Conservation (phyloP, 2,329 filamentous ascomycete species). For the Simplicillium sp. region DNA sequence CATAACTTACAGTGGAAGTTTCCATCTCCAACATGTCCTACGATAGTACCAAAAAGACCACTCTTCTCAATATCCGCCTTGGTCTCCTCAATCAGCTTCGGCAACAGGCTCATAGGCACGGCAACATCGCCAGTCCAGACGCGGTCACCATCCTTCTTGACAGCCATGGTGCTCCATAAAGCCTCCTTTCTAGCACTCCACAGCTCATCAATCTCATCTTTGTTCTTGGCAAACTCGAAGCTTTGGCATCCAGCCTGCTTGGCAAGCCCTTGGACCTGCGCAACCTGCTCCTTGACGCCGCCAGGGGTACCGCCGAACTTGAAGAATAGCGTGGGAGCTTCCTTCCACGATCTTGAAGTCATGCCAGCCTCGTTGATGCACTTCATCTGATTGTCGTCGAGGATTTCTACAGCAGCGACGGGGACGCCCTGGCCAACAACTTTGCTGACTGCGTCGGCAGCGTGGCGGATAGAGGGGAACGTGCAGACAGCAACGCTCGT, state of each 20-base stretch:
- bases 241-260: constrained; percentile 51
- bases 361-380: constrained; percentile 57
- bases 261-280: constrained; percentile 55
- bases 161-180: constrained; percentile 69
- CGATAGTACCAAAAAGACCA: constrained; percentile 40
- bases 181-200: constrained; percentile 82
- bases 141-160: constrained; percentile 54
- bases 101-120: constrained; percentile 65
- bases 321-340: constrained; percentile 73
- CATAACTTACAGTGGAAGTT: constrained; percentile 57
- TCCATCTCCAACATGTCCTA: constrained; percentile 68
- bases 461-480: constrained; percentile 51
- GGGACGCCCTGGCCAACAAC: constrained; percentile 76
- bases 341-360: constrained; percentile 59
- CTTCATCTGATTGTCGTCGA: constrained; percentile 85
- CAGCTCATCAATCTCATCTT: constrained; percentile 64
- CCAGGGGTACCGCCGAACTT: constrained; percentile 66
- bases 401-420: constrained; percentile 83
- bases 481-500: constrained; percentile 70
- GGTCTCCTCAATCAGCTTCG: constrained; percentile 70
- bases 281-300: constrained; percentile 71
- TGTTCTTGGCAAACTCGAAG: constrained; percentile 68
- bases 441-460: constrained; percentile 68
- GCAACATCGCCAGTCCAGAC: constrained; percentile 86
- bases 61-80: constrained; percentile 32